Evolutionary conservation across 176 grass and related monocot species (phyloP).

Genomic region (Lolium perenne): DNA sequence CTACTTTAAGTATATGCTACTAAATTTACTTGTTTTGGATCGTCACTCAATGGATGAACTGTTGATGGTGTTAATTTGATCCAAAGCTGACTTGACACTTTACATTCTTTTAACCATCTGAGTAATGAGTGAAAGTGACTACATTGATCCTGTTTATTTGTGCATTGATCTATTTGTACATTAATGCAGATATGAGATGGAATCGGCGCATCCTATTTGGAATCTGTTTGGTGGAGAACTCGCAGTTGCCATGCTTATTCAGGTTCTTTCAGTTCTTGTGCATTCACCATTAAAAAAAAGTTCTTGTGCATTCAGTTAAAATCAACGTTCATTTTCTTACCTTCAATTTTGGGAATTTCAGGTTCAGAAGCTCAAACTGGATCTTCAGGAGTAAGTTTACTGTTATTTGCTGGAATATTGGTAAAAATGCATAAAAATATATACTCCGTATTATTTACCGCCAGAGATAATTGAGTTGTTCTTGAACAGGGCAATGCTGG

Average conservation of each 20-base stretch:
- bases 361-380: conserved; percentile 96
- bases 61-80: conserved; percentile 26
- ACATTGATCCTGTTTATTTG: conserved; percentile 33
- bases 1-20: conserved; percentile 9
- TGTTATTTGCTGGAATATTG: conserved; percentile 9
- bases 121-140: conserved; percentile 6
- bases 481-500: conserved; percentile 78
- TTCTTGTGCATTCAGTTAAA: conserved; percentile 28
- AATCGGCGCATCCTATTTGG: conserved; percentile 74
- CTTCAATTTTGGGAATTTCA: conserved; percentile 53
- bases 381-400: conserved; percentile 90
- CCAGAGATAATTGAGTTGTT: conserved; percentile 36
- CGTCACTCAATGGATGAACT: conserved; percentile 6
- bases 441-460: not conserved
- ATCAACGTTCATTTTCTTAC: conserved; percentile 39
- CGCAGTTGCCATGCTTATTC: conserved; percentile 95
- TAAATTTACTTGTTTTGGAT: conserved; percentile 25
- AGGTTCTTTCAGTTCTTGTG: conserved; percentile 62
- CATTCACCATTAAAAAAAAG: not conserved
- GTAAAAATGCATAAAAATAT: conserved; percentile 15
- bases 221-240: conserved; percentile 83
- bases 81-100: conserved; percentile 20
- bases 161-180: conserved; percentile 30
- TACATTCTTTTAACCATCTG: conserved; percentile 31
- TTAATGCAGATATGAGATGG: conserved; percentile 88